Evolutionary conservation across 306 rosid genomes (phyloP), one percentile per base, ranked within the genome.

Genomic region (Prunus salicina): DNA sequence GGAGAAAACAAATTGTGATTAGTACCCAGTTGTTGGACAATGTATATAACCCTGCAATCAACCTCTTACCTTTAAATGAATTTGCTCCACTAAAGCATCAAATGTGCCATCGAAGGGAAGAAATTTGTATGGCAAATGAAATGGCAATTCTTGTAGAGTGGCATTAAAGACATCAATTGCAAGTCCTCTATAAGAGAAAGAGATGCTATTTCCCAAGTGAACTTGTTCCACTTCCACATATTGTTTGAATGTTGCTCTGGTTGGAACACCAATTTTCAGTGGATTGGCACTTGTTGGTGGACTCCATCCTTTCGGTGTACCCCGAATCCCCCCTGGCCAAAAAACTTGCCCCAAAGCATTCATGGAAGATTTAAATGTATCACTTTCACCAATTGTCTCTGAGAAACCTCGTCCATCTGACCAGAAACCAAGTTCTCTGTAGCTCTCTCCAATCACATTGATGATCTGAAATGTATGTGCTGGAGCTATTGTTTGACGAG

Each of bases 401-500:
- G 64, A 73, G 79, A 79, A 71, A 20, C 82, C 77, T 16, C 63
- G 51, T 53, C 52, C 52, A n/a, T 61, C 47, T 43, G 76, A 58
- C 81, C 76, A 78, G 63, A 22, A 79, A 8, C 78, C 78, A 6
- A 72, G 57, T 24, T 79, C 63, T 14, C 3, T 66, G 15, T 53
- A 43, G 53, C 78, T 72, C 63, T 55, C 50, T n/a, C 74, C 68
- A 3, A 8, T 34, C 30, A 72, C 67, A 43, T 79, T 79, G 46
- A 65, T 79, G 64, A 85, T 85, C 79, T 83, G 80, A 67, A 73
- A 80, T 72, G 64, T 73, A 22, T 38, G 12, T 76, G 34, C 24
- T 69, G 82, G 72, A 20, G 57, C 20, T 69, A 80, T 63, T 73
- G 51, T 78, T 15, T 71, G 43, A 41, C 43, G 47, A 47, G 3